phyloP scores from a whole-genome alignment of 176 grass and related monocot species.

The sorghum (Sorghum bicolor) region DNA sequence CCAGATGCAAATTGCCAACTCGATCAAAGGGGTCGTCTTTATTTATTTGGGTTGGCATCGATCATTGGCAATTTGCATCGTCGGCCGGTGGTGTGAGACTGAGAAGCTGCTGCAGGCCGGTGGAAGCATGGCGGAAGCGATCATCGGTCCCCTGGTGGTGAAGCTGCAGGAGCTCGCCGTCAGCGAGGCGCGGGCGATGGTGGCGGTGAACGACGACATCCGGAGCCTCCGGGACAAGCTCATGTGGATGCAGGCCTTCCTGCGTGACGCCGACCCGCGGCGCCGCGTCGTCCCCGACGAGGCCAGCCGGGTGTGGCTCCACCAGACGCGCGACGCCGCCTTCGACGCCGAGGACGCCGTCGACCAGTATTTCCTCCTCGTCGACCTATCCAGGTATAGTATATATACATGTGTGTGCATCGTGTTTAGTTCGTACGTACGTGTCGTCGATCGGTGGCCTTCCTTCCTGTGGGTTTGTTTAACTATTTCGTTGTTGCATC shows the following conservation, averaged over 20 bases:
- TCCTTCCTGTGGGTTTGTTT: too few relatives aligned
- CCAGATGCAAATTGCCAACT: too few relatives aligned
- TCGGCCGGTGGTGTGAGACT: too few relatives aligned
- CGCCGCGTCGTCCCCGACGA: background rate
- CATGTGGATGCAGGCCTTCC: constrained; percentile 41
- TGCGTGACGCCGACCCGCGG: constrained; percentile 14
- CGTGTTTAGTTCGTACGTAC: too few relatives aligned
- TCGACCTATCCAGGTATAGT: background rate
- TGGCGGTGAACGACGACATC: constrained; percentile 18
- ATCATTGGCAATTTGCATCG: too few relatives aligned
- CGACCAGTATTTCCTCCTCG: background rate
- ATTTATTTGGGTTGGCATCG: too few relatives aligned
- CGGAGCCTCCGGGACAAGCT: constrained; percentile 29
- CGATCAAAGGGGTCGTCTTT: too few relatives aligned
- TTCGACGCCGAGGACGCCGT: constrained; percentile 36
- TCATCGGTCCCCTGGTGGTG: constrained; percentile 14
- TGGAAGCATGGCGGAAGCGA: constrained; percentile 3
- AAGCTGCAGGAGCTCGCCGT: background rate
- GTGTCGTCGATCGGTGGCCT: too few relatives aligned
- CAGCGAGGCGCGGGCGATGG: background rate
- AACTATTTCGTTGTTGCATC: too few relatives aligned
- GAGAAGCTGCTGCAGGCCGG: too few relatives aligned
- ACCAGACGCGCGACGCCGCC: constrained; percentile 16
- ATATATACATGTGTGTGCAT: too few relatives aligned
- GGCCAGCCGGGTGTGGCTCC: constrained; percentile 16